Conservation (phyloP, 2,329 filamentous ascomycete species). For the Reticulascus tulasneorum region DNA sequence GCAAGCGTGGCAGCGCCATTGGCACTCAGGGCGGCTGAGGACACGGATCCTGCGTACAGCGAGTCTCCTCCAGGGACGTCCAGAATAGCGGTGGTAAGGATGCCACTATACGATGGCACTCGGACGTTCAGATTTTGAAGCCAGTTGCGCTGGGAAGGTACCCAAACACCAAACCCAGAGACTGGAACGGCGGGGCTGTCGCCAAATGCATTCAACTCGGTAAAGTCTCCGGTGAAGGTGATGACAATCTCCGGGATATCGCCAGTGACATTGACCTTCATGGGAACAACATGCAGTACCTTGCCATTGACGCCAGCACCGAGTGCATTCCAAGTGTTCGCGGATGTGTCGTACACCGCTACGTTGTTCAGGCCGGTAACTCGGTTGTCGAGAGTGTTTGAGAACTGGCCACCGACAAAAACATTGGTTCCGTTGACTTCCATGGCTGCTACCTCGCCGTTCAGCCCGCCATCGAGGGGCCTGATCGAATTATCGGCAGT, state of each 20-base stretch:
- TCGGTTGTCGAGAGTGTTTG: conserved; percentile 60
- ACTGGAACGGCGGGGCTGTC: conserved; percentile 58
- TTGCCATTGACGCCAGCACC: conserved; percentile 82
- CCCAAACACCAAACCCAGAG: conserved; percentile 84
- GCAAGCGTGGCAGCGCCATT: conserved; percentile 68
- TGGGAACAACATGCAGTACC: conserved; percentile 69
- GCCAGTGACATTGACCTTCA: conserved; percentile 73
- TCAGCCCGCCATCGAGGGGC: conserved; percentile 67
- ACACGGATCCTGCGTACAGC: conserved; percentile 79
- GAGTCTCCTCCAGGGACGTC: conserved; percentile 58
- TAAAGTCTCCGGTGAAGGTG: conserved; percentile 77
- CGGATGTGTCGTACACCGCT: conserved; percentile 67
- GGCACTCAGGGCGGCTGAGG: conserved; percentile 68
- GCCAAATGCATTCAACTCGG: conserved; percentile 64
- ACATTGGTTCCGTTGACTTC: conserved; percentile 62
- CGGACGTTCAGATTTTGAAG: conserved; percentile 69
- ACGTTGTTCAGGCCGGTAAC: conserved; percentile 68
- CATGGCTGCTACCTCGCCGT: conserved; percentile 72
- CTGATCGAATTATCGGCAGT: conserved; percentile 58
- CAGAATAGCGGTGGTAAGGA: conserved; percentile 66
- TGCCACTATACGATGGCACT: conserved; percentile 65
- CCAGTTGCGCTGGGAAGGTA: conserved; percentile 83
- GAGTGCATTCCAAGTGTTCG: conserved; percentile 70
- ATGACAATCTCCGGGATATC: conserved; percentile 68
- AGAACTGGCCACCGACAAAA: conserved; percentile 84